Evolutionary conservation across 805 yeast genomes (phyloP), one percentile per base, ranked within the genome.

Genomic region (Lipomyces mesembrius): DNA sequence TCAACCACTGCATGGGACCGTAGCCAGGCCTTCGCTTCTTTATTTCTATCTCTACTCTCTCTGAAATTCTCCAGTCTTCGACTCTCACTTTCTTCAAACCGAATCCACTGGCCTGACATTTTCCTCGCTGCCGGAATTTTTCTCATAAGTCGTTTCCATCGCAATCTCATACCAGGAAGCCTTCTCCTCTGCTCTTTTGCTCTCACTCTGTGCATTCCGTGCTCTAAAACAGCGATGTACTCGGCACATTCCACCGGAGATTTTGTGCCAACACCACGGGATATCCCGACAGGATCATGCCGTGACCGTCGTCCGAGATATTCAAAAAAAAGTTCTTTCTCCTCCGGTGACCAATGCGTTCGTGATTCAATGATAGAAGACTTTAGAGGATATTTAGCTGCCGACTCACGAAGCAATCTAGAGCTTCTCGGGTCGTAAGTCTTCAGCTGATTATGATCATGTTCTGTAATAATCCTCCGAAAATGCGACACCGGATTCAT

Each of bases 21-120:
- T 20, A 3, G 9, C 69, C 69, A 66, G 2, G 55, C 54, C 34
- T 62, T 62, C 25, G 54, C 32, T 29, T 67, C 70, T 12, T 58
- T 17, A n/a, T 55, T 49, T 25, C 61, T 61, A 32, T 58, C 61
- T 29, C 46, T n/a, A 1, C 7, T 29, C 53, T 60, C 70, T 27
- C 61, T 22, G 39, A 61, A 65, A 25, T 57, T 58, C 60, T 62
- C 67, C 34, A 68, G 29, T 56, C 55, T 6, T 11, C 53, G 57
- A 29, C 71, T 63, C 52, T 68, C 65, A 3, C 22, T 20, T 35
- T 68, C 71, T 35, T 68, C 71, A 57, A 66, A 35, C 46, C 32
- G 37, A n/a, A 68, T 56, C 71, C 71, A 68, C 34, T 46, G 39
- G 4, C 37, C 14, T 22, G 69, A 66, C 71, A 68, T 68, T 34